Percentiles rank a stretch among this genome's conserved stretches.
These are phyloP conservation scores for Kewa caespitosa DNA, from an alignment of 179 eudicot species.

Conservation along the genomic window DNA sequence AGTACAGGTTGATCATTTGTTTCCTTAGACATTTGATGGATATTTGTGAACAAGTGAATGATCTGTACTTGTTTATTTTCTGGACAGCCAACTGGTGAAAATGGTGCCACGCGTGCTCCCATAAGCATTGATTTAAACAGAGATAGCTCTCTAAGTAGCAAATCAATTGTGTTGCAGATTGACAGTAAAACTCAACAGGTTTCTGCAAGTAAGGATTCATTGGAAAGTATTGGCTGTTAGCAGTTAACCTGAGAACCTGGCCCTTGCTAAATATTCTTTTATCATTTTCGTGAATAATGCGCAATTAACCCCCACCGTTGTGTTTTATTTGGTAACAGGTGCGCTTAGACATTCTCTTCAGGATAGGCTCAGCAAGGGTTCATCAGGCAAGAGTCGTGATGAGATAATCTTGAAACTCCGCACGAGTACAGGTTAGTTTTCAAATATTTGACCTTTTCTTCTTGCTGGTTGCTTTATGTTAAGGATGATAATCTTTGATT, in stretches of 20 bases:
- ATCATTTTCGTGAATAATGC: neutral
- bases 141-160: constrained; percentile 83
- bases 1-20: neutral
- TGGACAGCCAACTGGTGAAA: constrained; percentile 98
- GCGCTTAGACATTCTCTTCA: constrained; percentile 98
- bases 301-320: neutral
- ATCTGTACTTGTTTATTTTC: constrained; percentile 2
- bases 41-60: neutral
- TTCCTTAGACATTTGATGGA: neutral
- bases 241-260: neutral
- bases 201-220: constrained; percentile 87
- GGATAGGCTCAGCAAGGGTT: constrained; percentile 85
- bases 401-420: constrained; percentile 88
- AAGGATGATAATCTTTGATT: neutral
- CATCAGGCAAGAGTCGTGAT: constrained; percentile 80
- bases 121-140: constrained; percentile 82
- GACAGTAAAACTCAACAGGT: constrained; percentile 92
- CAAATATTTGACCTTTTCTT: neutral
- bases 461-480: neutral
- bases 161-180: constrained; percentile 84
- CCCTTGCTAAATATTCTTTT: neutral
- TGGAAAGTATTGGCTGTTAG: constrained; percentile 1
- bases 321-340: constrained; percentile 49
- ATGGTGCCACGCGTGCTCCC: constrained; percentile 99
- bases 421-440: constrained; percentile 83